phyloP scores from a whole-genome alignment of 768 basidiomycete genomes.

The Russula virescens region DNA sequence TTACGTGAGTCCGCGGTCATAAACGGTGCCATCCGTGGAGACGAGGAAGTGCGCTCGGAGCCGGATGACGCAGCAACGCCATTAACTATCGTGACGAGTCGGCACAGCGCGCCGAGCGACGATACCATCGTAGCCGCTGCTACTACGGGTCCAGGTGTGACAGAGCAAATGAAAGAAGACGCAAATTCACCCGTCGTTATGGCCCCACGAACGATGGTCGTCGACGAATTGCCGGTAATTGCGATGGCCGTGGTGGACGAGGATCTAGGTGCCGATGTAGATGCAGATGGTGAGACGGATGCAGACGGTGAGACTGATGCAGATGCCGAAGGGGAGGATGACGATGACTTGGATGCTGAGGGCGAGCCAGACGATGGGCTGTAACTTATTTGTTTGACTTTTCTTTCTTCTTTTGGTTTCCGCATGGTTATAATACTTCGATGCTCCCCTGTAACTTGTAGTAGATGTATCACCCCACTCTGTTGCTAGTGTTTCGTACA shows the following conservation, averaged over 20 bases:
- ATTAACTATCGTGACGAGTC: conserved; percentile 41
- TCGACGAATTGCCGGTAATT: conserved; percentile 26
- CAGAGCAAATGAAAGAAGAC: conserved; percentile 4
- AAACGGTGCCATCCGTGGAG: not conserved
- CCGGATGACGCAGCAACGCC: conserved; percentile 43
- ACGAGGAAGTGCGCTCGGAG: conserved; percentile 44
- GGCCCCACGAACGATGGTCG: conserved; percentile 12
- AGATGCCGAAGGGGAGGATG: conserved; percentile 37
- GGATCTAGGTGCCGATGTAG: conserved; percentile 16
- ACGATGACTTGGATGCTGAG: conserved; percentile 32
- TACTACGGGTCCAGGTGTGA: not conserved
- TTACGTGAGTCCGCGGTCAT: conserved; percentile 2
- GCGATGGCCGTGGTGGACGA: not conserved
- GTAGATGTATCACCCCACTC: conserved; percentile 17
- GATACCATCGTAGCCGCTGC: conserved; percentile 45
- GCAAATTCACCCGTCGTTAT: conserved; percentile 4
- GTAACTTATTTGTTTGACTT: conserved; percentile 13
- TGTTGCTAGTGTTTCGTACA: not conserved
- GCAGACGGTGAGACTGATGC: conserved; percentile 40
- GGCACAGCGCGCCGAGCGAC: conserved; percentile 54
- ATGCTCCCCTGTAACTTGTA: conserved; percentile 15
- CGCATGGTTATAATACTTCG: conserved; percentile 15
- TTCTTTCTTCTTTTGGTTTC: conserved; percentile 3
- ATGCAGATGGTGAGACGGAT: conserved; percentile 38
- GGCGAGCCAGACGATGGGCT: conserved; percentile 30